Evolutionary conservation across 2,329 filamentous ascomycete species (phyloP).

Genomic region (Cercospora sp.): DNA sequence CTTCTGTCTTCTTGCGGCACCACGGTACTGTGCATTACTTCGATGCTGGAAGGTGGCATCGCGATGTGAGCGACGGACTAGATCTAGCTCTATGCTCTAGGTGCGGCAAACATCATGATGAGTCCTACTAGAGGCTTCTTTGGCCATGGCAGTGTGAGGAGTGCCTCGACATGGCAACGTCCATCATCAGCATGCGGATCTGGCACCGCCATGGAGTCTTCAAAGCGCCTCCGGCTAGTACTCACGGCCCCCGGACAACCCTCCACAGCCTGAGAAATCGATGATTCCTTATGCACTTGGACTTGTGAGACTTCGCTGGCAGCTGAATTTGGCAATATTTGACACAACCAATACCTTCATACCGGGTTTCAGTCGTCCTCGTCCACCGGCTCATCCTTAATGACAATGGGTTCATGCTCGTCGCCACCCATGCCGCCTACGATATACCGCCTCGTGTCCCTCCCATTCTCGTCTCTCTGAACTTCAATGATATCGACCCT

Average conservation of each 20-base stretch:
- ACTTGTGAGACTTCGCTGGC: neutral
- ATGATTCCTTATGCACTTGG: neutral
- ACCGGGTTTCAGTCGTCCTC: neutral
- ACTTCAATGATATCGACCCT: slow-evolving; percentile 46
- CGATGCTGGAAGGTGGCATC: neutral
- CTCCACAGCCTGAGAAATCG: neutral
- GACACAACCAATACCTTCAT: neutral
- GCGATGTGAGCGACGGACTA: neutral
- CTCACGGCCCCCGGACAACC: too few species aligned
- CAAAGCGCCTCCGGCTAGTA: neutral
- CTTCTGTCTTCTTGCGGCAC: neutral
- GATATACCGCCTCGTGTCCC: slow-evolving; percentile 32
- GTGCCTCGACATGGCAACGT: neutral
- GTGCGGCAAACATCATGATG: neutral
- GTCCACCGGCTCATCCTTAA: slow-evolving; percentile 40
- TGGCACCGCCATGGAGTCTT: neutral
- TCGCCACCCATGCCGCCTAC: slow-evolving; percentile 25
- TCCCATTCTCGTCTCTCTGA: slow-evolving; percentile 38
- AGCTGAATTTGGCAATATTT: neutral
- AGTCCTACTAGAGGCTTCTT: neutral
- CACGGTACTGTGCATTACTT: neutral
- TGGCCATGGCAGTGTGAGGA: neutral
- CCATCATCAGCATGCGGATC: neutral
- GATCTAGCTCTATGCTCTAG: neutral
- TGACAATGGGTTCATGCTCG: slow-evolving; percentile 30